Evolutionary conservation across 1,284 basidiomycete genomes (phyloP), one percentile per base, ranked within the genome.

Genomic region (Pyrrhoderma lamaoense): DNA sequence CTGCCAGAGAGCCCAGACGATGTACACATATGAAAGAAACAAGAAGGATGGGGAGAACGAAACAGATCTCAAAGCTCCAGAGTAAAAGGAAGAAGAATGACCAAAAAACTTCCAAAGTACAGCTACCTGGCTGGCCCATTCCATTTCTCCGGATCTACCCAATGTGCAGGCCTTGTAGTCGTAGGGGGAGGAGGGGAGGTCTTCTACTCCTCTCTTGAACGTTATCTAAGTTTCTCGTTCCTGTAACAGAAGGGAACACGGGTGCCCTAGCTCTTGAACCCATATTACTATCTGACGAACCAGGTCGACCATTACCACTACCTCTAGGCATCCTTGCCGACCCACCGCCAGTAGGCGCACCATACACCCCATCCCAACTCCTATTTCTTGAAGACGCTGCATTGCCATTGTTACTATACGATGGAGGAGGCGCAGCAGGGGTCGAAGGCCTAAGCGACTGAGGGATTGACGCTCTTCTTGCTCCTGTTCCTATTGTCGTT

Each of bases 121-220:
- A 9, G 35, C 16, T 22, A 16, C 27, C 11, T 43, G 2, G 21
- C 34, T 40, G 50, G 51, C 18, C 54, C 54, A 47, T 55, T 55
- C 50, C 51, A 55, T 22, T 35, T 21, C 21, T 43, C 34, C 9
- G 54, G 50, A 34, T 55, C 54, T 11, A 55, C 54, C 54, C 54
- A 55, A 31, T 49, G 18, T 16, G 53, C 8, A 13, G 45, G 19
- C n/a, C 36, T 42, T 9, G 39, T 16, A 31, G 35, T 27, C 34
- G 21, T 22, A 22, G 47, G 9, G 16, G 34, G 13, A 37, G 48
- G 37, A 36, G 49, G 49, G 48, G 37, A 36, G 49, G 49, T 34
- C 45, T 45, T 9, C 51, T 27, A 19, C 46, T 16, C 14, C 38
- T 40, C 42, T 14, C 42, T 31, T 9, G 48, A 21, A 4, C 18